These are phyloP conservation scores for Acacia confusa DNA, from an alignment of 306 rosid species.

Conservation along the genomic window DNA sequence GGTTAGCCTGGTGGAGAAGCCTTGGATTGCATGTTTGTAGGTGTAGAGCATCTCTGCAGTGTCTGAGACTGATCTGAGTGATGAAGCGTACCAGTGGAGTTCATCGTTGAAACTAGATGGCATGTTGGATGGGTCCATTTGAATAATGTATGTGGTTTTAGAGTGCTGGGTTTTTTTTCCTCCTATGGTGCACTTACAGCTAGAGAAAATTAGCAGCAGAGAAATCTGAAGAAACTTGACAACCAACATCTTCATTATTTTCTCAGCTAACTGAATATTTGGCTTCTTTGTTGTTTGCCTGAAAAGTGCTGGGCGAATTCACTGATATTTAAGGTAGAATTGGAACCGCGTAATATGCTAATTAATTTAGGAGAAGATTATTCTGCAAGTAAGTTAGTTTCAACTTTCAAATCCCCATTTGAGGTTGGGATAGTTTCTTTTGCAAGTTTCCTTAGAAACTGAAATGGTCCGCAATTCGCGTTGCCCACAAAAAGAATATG, in stretches of 20 bases:
- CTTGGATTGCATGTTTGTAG: slow-evolving; percentile 68
- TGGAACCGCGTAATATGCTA: slow-evolving; percentile 13
- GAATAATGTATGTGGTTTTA: slow-evolving; percentile 73
- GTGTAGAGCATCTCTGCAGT: slow-evolving; percentile 78
- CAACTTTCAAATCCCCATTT: background rate
- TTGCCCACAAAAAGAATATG: background rate
- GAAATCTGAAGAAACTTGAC: slow-evolving; percentile 40
- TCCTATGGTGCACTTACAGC: slow-evolving; percentile 27
- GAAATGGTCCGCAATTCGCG: background rate
- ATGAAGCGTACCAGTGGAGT: slow-evolving; percentile 69
- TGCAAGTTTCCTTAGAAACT: background rate
- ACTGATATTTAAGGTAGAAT: slow-evolving; percentile 35
- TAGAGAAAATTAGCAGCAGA: slow-evolving; percentile 41
- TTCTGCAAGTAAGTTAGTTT: background rate
- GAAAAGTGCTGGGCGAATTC: slow-evolving; percentile 13
- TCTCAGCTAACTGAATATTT: background rate
- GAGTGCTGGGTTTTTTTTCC: slow-evolving; percentile 38
- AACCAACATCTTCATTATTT: slow-evolving; percentile 38
- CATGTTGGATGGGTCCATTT: slow-evolving; percentile 80
- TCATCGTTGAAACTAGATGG: slow-evolving; percentile 63
- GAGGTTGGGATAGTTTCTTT: slow-evolving; percentile 12
- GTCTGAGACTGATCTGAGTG: slow-evolving; percentile 67
- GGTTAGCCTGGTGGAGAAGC: slow-evolving; percentile 85
- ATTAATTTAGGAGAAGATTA: background rate
- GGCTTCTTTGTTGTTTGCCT: slow-evolving; percentile 25